Percentiles rank a stretch among this genome's conserved stretches.
Evolutionary conservation across 257 asterid species (phyloP).

Genomic region (Solanum pimpinellifolium): DNA sequence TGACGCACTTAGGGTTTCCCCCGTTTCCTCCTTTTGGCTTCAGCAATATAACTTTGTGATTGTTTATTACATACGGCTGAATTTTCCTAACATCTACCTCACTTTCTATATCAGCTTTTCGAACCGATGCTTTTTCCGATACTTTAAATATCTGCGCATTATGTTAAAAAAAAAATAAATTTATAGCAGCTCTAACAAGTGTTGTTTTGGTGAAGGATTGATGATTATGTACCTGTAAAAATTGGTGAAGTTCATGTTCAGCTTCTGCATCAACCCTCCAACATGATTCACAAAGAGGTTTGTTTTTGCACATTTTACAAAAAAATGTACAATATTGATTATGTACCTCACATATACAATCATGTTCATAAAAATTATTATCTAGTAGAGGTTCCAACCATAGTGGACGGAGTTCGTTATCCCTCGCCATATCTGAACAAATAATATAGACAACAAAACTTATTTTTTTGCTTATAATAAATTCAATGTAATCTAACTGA

Average conservation of each 20-base stretch:
- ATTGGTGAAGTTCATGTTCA: neutral
- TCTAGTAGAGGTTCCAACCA: neutral
- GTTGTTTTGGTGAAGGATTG: neutral
- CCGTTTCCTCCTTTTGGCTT: neutral
- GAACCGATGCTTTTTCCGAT: neutral
- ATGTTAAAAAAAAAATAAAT: neutral
- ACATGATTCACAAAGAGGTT: neutral
- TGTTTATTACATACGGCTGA: neutral
- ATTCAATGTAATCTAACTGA: neutral
- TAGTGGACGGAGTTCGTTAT: too few relatives aligned
- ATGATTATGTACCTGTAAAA: neutral
- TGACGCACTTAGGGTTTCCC: neutral
- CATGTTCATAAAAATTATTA: neutral
- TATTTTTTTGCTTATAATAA: too few relatives aligned
- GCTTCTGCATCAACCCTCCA: neutral
- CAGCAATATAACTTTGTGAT: neutral
- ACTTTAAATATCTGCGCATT: neutral
- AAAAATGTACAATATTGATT: neutral
- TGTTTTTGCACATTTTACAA: neutral
- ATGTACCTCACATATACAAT: neutral
- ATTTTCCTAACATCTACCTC: neutral
- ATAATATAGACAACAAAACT: neutral
- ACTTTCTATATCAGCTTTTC: neutral
- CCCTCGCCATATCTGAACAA: neutral
- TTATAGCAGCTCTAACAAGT: neutral